Evolutionary conservation across 768 basidiomycete species (phyloP).

Genomic region (Candolleomyces aberdarensis): DNA sequence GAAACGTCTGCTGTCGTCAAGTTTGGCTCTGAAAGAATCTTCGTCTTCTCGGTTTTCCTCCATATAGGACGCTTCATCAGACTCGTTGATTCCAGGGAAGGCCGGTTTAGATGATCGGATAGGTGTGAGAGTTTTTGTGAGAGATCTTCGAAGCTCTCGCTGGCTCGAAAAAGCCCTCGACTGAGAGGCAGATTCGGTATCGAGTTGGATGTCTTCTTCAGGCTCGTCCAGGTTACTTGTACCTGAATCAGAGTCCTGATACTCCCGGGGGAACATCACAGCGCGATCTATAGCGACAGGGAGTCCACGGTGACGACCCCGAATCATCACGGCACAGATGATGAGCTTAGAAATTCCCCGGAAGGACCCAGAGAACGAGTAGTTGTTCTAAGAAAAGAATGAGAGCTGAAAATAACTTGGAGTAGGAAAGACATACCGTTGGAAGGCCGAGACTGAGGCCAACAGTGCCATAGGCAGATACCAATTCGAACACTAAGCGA

Average conservation of each 20-base stretch:
- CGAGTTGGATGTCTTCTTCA: not conserved
- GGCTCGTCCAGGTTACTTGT: not conserved
- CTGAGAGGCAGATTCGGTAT: not conserved
- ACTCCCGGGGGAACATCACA: conserved; percentile 74
- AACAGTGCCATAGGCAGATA: conserved; percentile 86
- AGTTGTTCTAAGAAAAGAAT: conserved; percentile 57
- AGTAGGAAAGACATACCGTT: conserved; percentile 45
- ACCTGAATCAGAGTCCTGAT: conserved; percentile 24
- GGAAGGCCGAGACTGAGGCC: conserved; percentile 89
- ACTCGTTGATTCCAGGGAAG: no score
- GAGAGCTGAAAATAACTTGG: not conserved
- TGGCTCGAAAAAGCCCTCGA: no score
- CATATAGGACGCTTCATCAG: no score
- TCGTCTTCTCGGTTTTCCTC: no score
- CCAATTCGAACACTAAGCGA: conserved; percentile 73
- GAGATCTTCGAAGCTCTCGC: no score
- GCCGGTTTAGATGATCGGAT: no score
- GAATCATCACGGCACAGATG: conserved; percentile 85
- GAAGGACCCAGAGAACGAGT: conserved; percentile 78
- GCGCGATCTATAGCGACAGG: conserved; percentile 89
- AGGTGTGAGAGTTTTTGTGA: no score
- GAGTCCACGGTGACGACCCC: conserved; percentile 86
- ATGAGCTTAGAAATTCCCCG: conserved; percentile 84
- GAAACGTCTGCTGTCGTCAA: not conserved
- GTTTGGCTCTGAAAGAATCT: no score